phyloP scores from a whole-genome alignment of 192 early-diverging fungal genomes.

The Coemansia biformis region DNA sequence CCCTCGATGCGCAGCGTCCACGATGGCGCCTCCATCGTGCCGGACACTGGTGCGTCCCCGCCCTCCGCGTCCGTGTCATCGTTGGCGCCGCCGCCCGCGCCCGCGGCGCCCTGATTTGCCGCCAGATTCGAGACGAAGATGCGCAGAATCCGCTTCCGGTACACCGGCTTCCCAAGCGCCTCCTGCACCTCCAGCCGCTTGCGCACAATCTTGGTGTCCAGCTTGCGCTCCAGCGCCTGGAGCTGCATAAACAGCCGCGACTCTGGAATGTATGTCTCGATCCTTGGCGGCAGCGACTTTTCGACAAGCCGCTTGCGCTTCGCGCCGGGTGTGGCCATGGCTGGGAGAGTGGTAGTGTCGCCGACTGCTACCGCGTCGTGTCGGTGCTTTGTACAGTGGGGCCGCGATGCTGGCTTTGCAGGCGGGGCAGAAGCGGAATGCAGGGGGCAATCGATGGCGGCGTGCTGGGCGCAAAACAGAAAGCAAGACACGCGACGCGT shows the following conservation, averaged over 20 bases:
- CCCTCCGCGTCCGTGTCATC: slow-evolving; percentile 11
- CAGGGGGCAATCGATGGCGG: too few relatives aligned
- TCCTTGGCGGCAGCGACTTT: slow-evolving; percentile 53
- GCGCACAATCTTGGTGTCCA: slow-evolving; percentile 85
- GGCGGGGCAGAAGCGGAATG: too few relatives aligned
- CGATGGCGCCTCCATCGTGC: slow-evolving; percentile 56
- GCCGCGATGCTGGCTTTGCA: too few relatives aligned
- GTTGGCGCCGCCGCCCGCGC: neutral
- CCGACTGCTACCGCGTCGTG: too few relatives aligned
- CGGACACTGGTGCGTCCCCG: slow-evolving; percentile 26
- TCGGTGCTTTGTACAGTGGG: too few relatives aligned
- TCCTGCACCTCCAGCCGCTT: slow-evolving; percentile 89
- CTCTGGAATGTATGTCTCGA: slow-evolving; percentile 89
- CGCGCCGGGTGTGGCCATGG: slow-evolving; percentile 24
- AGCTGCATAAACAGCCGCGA: slow-evolving; percentile 83
- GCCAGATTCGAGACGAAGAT: slow-evolving; percentile 90
- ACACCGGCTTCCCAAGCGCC: slow-evolving; percentile 65
- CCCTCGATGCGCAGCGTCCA: slow-evolving; percentile 94
- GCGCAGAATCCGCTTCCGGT: slow-evolving; percentile 72
- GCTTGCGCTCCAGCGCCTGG: slow-evolving; percentile 76
- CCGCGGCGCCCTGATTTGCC: slow-evolving; percentile 57
- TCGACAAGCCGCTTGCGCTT: slow-evolving; percentile 46
- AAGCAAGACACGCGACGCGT: too few relatives aligned
- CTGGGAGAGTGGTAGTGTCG: too few relatives aligned
- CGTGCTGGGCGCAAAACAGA: too few relatives aligned